These are phyloP conservation scores for Isoetes taiwanensis DNA, from an alignment of 75 land plant species.

Conservation along the genomic window DNA sequence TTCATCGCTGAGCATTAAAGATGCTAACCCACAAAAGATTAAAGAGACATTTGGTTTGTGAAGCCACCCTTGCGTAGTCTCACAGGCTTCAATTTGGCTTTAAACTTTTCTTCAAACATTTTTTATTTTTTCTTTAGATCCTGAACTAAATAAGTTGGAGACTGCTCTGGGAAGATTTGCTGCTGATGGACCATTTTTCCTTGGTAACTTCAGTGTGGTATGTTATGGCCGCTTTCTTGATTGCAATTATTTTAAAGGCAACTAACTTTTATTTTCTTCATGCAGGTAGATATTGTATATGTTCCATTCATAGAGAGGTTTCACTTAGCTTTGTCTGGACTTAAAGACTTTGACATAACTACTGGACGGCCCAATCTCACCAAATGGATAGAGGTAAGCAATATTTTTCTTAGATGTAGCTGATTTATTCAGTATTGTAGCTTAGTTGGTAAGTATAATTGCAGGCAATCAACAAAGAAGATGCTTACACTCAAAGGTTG, in stretches of 20 bases:
- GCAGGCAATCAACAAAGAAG: too few species aligned
- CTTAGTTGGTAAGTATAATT: too few species aligned
- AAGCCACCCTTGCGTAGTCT: too few species aligned
- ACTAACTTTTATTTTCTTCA: not conserved
- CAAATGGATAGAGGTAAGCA: conserved; percentile 67
- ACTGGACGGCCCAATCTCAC: conserved; percentile 56
- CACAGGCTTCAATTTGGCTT: too few species aligned
- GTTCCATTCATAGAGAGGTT: conserved; percentile 77
- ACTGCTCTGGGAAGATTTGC: conserved; percentile 41
- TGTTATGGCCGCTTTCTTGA: too few species aligned
- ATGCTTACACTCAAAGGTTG: too few species aligned
- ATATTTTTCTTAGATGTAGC: too few species aligned
- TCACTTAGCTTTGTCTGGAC: conserved; percentile 24
- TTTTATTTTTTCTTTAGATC: too few species aligned
- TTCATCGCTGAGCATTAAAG: conserved; percentile 24
- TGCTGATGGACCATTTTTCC: conserved; percentile 67
- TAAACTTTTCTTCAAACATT: too few species aligned
- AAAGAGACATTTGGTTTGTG: conserved; percentile 16
- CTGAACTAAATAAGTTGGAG: conserved; percentile 48
- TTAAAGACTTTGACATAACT: conserved; percentile 50
- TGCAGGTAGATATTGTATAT: conserved; percentile 77
- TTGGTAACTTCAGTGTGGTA: conserved; percentile 68
- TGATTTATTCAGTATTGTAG: too few species aligned
- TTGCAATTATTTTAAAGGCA: not conserved
- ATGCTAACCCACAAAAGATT: conserved; percentile 11